Conservation (phyloP, 2,329 filamentous ascomycete species). For the Dactylellina sp. region DNA sequence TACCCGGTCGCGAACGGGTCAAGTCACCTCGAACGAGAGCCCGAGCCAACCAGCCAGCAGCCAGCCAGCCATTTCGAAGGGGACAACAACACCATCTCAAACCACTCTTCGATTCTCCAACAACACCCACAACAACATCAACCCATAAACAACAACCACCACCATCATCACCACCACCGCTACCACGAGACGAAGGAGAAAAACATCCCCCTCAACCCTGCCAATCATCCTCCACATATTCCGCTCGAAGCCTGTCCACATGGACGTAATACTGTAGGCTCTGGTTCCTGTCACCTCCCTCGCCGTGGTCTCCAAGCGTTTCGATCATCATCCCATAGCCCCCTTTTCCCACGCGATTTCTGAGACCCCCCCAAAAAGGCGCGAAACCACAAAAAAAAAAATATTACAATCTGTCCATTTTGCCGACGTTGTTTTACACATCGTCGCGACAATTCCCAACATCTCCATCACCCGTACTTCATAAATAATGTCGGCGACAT, state of each 20-base stretch:
- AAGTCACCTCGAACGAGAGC: conserved; percentile 9
- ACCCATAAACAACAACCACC: conserved; percentile 12
- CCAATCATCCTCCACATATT: conserved; percentile 25
- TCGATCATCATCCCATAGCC: conserved; percentile 31
- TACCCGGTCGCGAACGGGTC: conserved; percentile 31
- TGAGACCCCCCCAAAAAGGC: not conserved
- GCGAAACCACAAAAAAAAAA: conserved; percentile 21
- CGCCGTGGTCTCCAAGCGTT: conserved; percentile 30
- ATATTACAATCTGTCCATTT: conserved; percentile 12
- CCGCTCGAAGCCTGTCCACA: conserved; percentile 33
- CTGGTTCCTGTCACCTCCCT: conserved; percentile 17
- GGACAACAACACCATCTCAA: conserved; percentile 20
- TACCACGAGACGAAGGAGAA: not conserved
- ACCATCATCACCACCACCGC: conserved; percentile 11
- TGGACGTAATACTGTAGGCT: conserved; percentile 48
- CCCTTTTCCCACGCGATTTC: conserved; percentile 53
- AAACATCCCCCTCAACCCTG: not conserved
- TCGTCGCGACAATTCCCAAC: conserved; percentile 10
- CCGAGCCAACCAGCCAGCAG: not conserved
- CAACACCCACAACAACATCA: conserved; percentile 18
- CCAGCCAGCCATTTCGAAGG: conserved; percentile 17
- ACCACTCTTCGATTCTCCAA: not conserved
- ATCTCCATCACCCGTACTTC: not conserved
- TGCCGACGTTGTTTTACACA: conserved; percentile 10
- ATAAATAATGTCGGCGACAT: conserved; percentile 55